A percentile compares a stretch with the other conserved stretches of the same genome.
Conservation (phyloP, 139 green algal genomes). For the Spirogloea muscicola region DNA sequence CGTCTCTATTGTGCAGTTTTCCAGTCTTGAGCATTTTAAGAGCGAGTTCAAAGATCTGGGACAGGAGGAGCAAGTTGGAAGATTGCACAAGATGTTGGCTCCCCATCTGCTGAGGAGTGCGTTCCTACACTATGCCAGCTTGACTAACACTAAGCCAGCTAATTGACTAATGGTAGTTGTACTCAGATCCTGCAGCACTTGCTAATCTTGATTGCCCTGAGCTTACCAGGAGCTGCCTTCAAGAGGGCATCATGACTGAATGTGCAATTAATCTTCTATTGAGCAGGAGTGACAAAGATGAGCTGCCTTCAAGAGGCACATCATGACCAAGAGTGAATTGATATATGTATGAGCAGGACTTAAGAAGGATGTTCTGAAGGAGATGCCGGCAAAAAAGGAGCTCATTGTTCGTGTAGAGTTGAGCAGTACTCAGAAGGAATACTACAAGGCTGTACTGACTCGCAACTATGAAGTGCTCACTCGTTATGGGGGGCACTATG, state of each 20-base stretch:
- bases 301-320: too few species aligned
- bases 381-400: constrained; percentile 86
- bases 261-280: too few species aligned
- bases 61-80: constrained; percentile 53
- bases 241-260: too few species aligned
- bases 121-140: neutral
- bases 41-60: constrained; percentile 33
- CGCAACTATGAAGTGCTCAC: constrained; percentile 77
- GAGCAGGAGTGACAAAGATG: too few species aligned
- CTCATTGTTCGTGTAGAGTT: constrained; percentile 83
- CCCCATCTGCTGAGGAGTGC: constrained; percentile 70
- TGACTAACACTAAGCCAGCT: too few species aligned
- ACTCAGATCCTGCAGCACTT: neutral
- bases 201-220: neutral
- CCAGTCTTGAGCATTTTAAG: constrained; percentile 66
- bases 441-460: constrained; percentile 88
- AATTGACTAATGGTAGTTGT: too few species aligned
- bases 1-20: constrained; percentile 69
- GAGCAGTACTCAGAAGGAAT: constrained; percentile 77
- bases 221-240: too few species aligned
- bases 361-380: constrained; percentile 87
- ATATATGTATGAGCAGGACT: constrained; percentile 63
- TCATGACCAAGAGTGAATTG: too few species aligned
- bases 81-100: constrained; percentile 75
- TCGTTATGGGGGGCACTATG: constrained; percentile 12